These are phyloP conservation scores for Coemansia sp. DNA, from an alignment of 192 early-diverging fungal genomes.

Conservation along the genomic window DNA sequence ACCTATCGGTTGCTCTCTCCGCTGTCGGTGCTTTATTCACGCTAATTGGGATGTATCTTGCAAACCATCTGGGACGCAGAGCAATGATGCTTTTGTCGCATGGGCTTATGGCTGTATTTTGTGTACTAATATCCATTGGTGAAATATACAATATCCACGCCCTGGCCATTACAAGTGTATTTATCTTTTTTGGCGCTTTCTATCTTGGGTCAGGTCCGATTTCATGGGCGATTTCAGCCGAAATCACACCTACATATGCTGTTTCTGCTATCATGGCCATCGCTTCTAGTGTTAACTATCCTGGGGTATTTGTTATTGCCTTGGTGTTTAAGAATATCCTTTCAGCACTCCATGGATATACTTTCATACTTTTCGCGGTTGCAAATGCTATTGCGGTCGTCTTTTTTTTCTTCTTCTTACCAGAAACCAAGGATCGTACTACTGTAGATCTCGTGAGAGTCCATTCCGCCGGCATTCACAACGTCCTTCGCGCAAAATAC, in stretches of 20 bases:
- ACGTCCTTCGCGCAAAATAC: too few relatives aligned
- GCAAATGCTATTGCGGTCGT: slow-evolving; percentile 59
- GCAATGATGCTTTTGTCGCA: slow-evolving; percentile 65
- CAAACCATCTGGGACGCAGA: slow-evolving; percentile 67
- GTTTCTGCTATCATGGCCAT: slow-evolving; percentile 63
- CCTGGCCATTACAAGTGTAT: slow-evolving; percentile 60
- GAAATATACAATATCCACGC: slow-evolving; percentile 41
- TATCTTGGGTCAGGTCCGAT: slow-evolving; percentile 74
- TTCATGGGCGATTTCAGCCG: slow-evolving; percentile 73
- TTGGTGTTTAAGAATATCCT: slow-evolving; percentile 55
- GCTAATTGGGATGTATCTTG: slow-evolving; percentile 42
- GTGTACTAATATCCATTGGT: slow-evolving; percentile 62
- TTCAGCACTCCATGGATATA: slow-evolving; percentile 36
- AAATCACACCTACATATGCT: slow-evolving; percentile 73
- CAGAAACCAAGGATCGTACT: slow-evolving; percentile 74
- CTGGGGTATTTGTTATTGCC: slow-evolving; percentile 54
- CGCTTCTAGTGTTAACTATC: slow-evolving; percentile 69
- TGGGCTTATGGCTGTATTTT: slow-evolving; percentile 58
- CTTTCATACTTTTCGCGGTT: slow-evolving; percentile 64
- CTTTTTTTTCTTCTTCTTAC: slow-evolving; percentile 63
- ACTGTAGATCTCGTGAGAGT: slow-evolving; percentile 55
- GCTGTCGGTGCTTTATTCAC: slow-evolving; percentile 20
- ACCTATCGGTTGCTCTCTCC: slow-evolving; percentile 28
- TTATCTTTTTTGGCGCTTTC: slow-evolving; percentile 68
- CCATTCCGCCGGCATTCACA: too few relatives aligned